A percentile compares a stretch with the other conserved stretches of the same genome.
Evolutionary conservation across 1,284 basidiomycete genomes (phyloP).

Genomic region (Pascua sp.): DNA sequence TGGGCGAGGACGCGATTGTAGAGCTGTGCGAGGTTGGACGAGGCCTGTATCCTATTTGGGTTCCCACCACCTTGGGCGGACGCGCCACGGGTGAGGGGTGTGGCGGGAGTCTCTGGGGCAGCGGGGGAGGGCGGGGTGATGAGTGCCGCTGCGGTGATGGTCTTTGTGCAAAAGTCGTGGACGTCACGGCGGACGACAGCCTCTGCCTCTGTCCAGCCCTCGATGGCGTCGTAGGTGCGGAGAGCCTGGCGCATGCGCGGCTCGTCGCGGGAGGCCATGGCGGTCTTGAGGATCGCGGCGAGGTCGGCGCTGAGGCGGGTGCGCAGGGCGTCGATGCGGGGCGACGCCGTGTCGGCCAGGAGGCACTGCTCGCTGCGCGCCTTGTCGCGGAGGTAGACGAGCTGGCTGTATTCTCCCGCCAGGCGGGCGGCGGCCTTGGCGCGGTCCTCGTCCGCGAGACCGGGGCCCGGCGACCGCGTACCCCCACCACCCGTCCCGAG

Average conservation of each 20-base stretch:
- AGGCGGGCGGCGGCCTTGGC: conserved; percentile 76
- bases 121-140: conserved; percentile 19
- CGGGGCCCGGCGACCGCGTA: background rate
- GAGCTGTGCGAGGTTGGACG: conserved; percentile 39
- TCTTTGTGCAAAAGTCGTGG: conserved; percentile 59
- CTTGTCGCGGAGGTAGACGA: conserved; percentile 84
- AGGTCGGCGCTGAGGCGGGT: conserved; percentile 78
- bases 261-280: conserved; percentile 42
- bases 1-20: conserved; percentile 82
- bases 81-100: conserved; percentile 4
- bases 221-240: conserved; percentile 73
- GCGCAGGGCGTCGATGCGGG: conserved; percentile 68
- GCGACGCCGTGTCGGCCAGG: conserved; percentile 76
- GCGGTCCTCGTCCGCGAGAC: conserved; percentile 23
- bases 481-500: conserved; percentile 55
- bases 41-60: background rate
- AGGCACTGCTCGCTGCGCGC: conserved; percentile 68
- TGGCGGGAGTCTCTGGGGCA: conserved; percentile 26
- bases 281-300: conserved; percentile 68
- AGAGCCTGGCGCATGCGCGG: conserved; percentile 71
- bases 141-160: conserved; percentile 30
- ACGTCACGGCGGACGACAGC: conserved; percentile 71
- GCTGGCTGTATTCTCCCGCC: conserved; percentile 83
- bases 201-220: conserved; percentile 78
- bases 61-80: conserved; percentile 3